phyloP scores from a whole-genome alignment of 2,329 filamentous ascomycete species.

The Lachnellula suecica region DNA sequence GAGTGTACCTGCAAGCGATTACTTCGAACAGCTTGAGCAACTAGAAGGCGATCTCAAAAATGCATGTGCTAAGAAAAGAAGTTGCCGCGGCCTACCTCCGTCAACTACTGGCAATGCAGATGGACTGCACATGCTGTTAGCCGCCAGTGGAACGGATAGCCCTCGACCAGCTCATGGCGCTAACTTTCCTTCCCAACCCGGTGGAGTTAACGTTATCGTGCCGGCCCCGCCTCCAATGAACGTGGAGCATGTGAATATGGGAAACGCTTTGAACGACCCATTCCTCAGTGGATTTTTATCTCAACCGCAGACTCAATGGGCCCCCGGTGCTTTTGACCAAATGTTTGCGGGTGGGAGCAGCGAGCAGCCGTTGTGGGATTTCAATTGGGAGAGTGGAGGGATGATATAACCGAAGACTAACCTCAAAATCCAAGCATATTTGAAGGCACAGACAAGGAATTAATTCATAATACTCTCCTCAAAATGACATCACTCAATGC shows the following conservation, averaged over 20 bases:
- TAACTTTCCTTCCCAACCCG: background rate
- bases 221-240: background rate
- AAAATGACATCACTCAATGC: too few species aligned
- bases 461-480: too few species aligned
- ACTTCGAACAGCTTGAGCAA: conserved; percentile 19
- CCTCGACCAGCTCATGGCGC: background rate
- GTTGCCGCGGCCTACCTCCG: background rate
- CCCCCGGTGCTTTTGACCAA: background rate
- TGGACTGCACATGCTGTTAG: background rate
- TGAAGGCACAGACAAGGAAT: too few species aligned
- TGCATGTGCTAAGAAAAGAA: conserved; percentile 2
- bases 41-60: conserved; percentile 15
- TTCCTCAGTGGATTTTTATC: conserved; percentile 1
- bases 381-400: conserved; percentile 7
- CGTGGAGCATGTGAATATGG: background rate
- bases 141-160: background rate
- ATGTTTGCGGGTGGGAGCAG: conserved; percentile 1
- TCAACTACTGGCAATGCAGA: background rate
- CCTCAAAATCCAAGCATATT: too few species aligned
- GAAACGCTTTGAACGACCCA: background rate
- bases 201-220: background rate
- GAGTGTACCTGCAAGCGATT: conserved; percentile 23
- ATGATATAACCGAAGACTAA: background rate
- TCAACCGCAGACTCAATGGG: conserved; percentile 3
- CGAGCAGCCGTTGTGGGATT: conserved; percentile 5